Evolutionary conservation across 2,329 filamentous ascomycete species (phyloP), one percentile per base, ranked within the genome.

Genomic region (Pestalotiopsis sp.): DNA sequence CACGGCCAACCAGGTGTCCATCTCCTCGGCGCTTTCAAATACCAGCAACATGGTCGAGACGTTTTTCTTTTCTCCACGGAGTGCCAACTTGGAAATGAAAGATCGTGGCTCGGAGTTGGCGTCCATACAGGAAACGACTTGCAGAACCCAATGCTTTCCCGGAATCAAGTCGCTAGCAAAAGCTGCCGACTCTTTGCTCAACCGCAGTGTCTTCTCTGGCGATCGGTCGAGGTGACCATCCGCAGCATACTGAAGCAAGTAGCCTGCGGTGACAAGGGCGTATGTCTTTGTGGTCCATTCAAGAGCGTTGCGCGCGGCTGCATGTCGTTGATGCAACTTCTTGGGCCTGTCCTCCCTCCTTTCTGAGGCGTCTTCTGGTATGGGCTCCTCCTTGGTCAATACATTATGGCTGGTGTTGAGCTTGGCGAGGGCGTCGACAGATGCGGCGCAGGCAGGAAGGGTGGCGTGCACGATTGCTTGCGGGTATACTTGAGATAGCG

Each of bases 401-500:
- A 81, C 69, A 72, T 80, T 84, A 66, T 80, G 86, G 69, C 84
- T 83, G 65, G 86, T 85, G 71, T 89, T 87, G 62, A 88, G 81
- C 69, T 91, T 88, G 64, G 94, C 78, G 61, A 96, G 87, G 1
- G 87, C 81, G 70, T 97, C 94, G 1, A 91, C 87, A 1, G 92
- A 88, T 12, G 92, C 80, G 2, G 86, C 88, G 49, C 91, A 91
- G 17, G 92, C 87, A 31, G 90, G 87, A 3, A 97, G 83, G 17
- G 87, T 89, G 12, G 89, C 90, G 78, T 96, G 89, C 75, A 92
- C 94, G 72, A 93, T 87, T 2, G 93, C 90, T 79, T 97, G 94
- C 0, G 93, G 92, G 77, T 94, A 97, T 13, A 93, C 94, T 78
- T 97, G 92, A 78, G 95, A 97, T 13, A 98, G 82, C 2, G 94